A percentile compares a stretch with the other conserved stretches of the same genome.
phyloP scores from a whole-genome alignment of 2,329 filamentous ascomycete species.

The Pseudogymnoascus sp. region DNA sequence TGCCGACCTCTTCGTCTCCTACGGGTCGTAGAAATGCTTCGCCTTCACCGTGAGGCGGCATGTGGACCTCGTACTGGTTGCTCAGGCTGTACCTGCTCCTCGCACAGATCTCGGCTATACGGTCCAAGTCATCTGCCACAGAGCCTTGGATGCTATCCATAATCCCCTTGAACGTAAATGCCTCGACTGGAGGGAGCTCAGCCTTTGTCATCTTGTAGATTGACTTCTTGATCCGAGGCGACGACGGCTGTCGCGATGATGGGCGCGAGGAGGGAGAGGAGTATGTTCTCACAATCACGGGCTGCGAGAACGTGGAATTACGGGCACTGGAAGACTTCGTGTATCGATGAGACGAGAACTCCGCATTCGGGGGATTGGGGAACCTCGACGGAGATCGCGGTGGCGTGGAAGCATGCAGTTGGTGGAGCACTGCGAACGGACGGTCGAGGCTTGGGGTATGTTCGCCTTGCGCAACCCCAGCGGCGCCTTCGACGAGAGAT shows the following conservation, averaged over 20 bases:
- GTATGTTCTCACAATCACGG: constrained; percentile 58
- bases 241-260: constrained; percentile 21
- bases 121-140: constrained; percentile 50
- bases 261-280: constrained; percentile 35
- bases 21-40: constrained; percentile 34
- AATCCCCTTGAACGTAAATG: constrained; percentile 57
- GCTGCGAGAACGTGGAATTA: constrained; percentile 51
- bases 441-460: not conserved
- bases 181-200: constrained; percentile 51
- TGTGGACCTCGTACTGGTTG: constrained; percentile 59
- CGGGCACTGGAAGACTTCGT: constrained; percentile 46
- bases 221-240: constrained; percentile 16
- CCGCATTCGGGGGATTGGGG: constrained; percentile 17
- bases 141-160: constrained; percentile 42
- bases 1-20: constrained; percentile 19
- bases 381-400: constrained; percentile 6
- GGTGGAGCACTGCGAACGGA: constrained; percentile 5
- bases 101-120: constrained; percentile 59
- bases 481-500: not conserved
- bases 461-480: constrained; percentile 5
- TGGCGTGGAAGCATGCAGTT: constrained; percentile 4
- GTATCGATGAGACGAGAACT: constrained; percentile 37
- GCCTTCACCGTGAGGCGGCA: constrained; percentile 52
- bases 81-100: constrained; percentile 55
- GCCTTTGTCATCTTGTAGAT: constrained; percentile 25